Percentiles rank a stretch among this genome's conserved stretches.
phyloP scores from a whole-genome alignment of 2,329 filamentous ascomycete genomes.

The Venturia pyrina region DNA sequence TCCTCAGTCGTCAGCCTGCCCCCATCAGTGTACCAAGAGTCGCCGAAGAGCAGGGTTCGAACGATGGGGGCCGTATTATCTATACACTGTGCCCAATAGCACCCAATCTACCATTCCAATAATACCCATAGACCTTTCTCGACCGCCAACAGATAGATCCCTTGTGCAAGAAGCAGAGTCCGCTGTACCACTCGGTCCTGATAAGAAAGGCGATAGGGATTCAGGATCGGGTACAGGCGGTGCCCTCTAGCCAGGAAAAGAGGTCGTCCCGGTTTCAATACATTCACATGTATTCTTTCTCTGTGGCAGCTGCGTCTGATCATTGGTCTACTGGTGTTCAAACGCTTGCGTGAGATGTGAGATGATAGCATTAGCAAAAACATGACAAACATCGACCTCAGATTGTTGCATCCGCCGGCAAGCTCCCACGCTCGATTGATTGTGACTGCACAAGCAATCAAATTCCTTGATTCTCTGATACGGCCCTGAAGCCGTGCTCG shows the following conservation, averaged over 20 bases:
- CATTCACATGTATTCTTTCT: background rate
- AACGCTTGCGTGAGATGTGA: background rate
- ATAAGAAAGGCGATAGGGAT: background rate
- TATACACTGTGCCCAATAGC: background rate
- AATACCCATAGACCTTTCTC: background rate
- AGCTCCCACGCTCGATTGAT: slow-evolving; percentile 1
- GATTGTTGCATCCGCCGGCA: slow-evolving; percentile 1
- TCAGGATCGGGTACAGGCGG: background rate
- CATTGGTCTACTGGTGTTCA: background rate
- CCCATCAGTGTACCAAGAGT: background rate
- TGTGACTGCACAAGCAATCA: slow-evolving; percentile 3
- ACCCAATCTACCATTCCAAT: background rate
- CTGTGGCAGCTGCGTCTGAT: background rate
- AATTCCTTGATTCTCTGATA: background rate
- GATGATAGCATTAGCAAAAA: background rate
- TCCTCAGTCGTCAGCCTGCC: background rate
- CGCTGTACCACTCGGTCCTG: background rate
- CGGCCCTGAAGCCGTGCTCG: background rate
- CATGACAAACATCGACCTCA: background rate
- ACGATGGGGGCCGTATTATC: background rate
- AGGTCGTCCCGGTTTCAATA: background rate
- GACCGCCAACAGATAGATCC: background rate
- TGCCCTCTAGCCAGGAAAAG: background rate
- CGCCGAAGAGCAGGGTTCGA: background rate
- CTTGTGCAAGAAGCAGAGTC: slow-evolving; percentile 2